Conservation (phyloP, 2,329 filamentous ascomycete species). For the Aureobasidium sp. region DNA sequence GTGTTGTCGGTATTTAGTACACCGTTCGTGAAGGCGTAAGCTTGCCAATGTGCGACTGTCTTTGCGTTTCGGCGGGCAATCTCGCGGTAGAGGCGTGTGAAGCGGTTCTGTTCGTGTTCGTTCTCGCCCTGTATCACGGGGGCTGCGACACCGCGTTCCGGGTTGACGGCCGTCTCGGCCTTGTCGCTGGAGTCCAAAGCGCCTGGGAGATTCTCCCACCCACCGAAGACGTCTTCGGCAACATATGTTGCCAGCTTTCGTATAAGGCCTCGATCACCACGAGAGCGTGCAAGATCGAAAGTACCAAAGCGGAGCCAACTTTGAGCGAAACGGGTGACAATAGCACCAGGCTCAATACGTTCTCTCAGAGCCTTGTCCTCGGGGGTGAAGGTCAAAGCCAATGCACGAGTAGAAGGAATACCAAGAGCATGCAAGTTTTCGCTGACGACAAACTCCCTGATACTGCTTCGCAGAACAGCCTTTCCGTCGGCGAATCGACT, state of each 20-base stretch:
- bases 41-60: constrained; percentile 90
- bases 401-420: constrained; percentile 78
- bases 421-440: constrained; percentile 78
- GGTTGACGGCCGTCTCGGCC: constrained; percentile 38
- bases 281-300: constrained; percentile 80
- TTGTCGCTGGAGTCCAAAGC: constrained; percentile 40
- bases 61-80: constrained; percentile 76
- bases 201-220: constrained; percentile 75
- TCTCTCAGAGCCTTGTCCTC: constrained; percentile 68
- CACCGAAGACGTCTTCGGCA: constrained; percentile 76
- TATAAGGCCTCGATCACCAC: constrained; percentile 68
- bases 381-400: constrained; percentile 71
- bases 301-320: constrained; percentile 90
- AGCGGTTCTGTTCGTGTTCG: constrained; percentile 69
- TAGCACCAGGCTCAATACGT: constrained; percentile 77
- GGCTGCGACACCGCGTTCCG: constrained; percentile 28
- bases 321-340: constrained; percentile 85
- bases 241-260: constrained; percentile 71
- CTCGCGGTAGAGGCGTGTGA: constrained; percentile 77
- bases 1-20: constrained; percentile 98
- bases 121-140: constrained; percentile 58
- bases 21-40: constrained; percentile 98
- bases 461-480: constrained; percentile 83
- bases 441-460: constrained; percentile 87
- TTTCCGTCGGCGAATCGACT: constrained; percentile 94